These are phyloP conservation scores for Scolecobasidium constrictum DNA, from an alignment of 2,329 filamentous ascomycete species.

Conservation along the genomic window DNA sequence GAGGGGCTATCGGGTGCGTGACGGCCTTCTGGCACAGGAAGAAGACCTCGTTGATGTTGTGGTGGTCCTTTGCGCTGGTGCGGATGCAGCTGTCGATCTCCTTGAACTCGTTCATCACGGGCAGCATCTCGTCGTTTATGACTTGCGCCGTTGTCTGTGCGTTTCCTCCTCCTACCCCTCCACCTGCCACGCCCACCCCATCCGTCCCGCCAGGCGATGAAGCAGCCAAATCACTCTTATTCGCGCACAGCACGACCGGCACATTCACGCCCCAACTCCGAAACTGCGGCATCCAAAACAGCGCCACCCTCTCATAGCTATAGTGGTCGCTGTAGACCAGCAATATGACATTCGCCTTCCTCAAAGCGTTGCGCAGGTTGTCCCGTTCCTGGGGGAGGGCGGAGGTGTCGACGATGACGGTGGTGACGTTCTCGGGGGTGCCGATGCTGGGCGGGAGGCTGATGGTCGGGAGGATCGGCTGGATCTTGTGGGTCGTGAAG, in stretches of 20 bases:
- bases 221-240: slow-evolving; percentile 82
- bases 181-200: neutral
- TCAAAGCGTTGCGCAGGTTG: slow-evolving; percentile 82
- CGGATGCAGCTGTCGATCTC: slow-evolving; percentile 98
- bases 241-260: slow-evolving; percentile 90
- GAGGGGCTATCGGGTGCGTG: slow-evolving; percentile 87
- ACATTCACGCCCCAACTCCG: slow-evolving; percentile 97
- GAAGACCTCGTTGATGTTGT: slow-evolving; percentile 89
- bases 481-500: slow-evolving; percentile 92
- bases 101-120: slow-evolving; percentile 96
- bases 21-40: slow-evolving; percentile 98
- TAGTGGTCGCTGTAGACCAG: slow-evolving; percentile 98
- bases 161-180: neutral
- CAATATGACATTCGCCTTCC: slow-evolving; percentile 93
- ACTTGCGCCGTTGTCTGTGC: slow-evolving; percentile 65
- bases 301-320: slow-evolving; percentile 91
- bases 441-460: slow-evolving; percentile 88
- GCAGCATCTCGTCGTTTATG: slow-evolving; percentile 93
- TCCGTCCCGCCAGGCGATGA: neutral
- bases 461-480: slow-evolving; percentile 85
- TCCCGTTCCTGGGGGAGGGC: slow-evolving; percentile 87
- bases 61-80: slow-evolving; percentile 81
- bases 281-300: slow-evolving; percentile 99
- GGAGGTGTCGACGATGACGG: slow-evolving; percentile 94
- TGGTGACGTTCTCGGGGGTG: slow-evolving; percentile 92